Evolutionary conservation across 2,329 filamentous ascomycete genomes (phyloP).

Genomic region (Herpotrichia juniperi): DNA sequence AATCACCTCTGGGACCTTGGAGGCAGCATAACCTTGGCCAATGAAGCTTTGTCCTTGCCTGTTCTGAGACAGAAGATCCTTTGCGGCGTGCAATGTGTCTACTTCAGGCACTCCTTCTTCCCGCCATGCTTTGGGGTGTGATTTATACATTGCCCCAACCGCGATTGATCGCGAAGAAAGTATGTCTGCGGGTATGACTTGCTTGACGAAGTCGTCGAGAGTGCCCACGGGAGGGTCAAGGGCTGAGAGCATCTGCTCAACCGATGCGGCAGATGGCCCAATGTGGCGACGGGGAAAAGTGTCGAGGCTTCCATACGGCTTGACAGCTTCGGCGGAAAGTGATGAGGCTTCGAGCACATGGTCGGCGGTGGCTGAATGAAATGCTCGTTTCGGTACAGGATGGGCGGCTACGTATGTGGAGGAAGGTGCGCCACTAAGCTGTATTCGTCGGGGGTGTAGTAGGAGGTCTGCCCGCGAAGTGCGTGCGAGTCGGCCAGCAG

Average conservation of each 20-base stretch:
- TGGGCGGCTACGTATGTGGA: conserved; percentile 21
- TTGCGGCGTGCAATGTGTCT: conserved; percentile 60
- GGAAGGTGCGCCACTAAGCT: conserved; percentile 20
- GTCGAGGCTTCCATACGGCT: conserved; percentile 57
- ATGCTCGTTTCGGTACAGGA: conserved; percentile 25
- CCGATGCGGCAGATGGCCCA: conserved; percentile 74
- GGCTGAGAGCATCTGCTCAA: conserved; percentile 77
- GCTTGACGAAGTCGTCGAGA: conserved; percentile 81
- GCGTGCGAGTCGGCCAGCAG: conserved; percentile 32
- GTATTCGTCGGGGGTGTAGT: conserved; percentile 25
- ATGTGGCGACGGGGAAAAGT: conserved; percentile 85
- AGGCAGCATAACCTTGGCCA: conserved; percentile 86
- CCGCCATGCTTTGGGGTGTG: conserved; percentile 33
- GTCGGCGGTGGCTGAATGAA: conserved; percentile 31
- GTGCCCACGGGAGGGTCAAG: conserved; percentile 75
- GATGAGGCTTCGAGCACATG: conserved; percentile 38
- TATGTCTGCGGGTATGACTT: conserved; percentile 83
- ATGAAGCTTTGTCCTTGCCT: conserved; percentile 73
- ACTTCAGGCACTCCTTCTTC: conserved; percentile 59
- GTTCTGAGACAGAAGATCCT: conserved; percentile 65
- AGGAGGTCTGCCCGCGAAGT: conserved; percentile 25
- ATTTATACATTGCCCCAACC: background rate
- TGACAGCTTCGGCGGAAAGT: conserved; percentile 20
- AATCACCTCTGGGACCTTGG: conserved; percentile 86
- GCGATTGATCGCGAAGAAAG: conserved; percentile 61